phyloP scores from a whole-genome alignment of 2,329 filamentous ascomycete genomes.

The Fusarium dlaminii region DNA sequence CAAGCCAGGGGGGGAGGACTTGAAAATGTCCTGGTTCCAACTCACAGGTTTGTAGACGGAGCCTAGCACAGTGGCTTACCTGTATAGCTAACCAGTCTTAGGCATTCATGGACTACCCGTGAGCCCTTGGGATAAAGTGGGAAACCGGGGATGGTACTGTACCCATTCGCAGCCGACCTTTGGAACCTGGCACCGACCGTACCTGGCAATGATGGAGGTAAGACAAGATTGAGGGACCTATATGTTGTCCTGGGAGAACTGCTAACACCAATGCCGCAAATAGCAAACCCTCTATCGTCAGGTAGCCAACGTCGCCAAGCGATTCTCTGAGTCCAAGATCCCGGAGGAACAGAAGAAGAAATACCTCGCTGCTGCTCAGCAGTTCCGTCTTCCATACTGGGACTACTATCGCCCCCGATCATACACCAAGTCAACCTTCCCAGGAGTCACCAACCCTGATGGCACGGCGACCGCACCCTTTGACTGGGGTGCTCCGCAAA shows the following conservation, averaged over 20 bases:
- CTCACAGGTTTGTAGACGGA: rapidly evolving
- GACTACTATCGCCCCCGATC: neutral
- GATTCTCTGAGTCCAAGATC: neutral
- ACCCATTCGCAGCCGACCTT: rapidly evolving
- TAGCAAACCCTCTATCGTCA: neutral
- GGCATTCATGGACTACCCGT: neutral
- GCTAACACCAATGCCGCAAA: neutral
- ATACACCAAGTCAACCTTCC: rapidly evolving
- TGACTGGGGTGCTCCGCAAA: neutral
- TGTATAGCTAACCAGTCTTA: rapidly evolving
- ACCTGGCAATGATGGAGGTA: neutral
- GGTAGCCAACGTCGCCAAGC: rapidly evolving
- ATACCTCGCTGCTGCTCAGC: rapidly evolving
- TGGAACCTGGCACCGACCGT: neutral
- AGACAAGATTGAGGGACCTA: too few relatives aligned
- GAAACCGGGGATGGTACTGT: rapidly evolving
- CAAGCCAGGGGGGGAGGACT: neutral
- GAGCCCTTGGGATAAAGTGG: rapidly evolving
- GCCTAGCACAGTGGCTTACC: rapidly evolving
- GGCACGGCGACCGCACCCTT: rapidly evolving
- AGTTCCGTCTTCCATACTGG: neutral
- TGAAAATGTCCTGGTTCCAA: neutral
- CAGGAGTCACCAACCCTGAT: neutral
- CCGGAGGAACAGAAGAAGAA: neutral
- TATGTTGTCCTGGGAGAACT: too few relatives aligned